A percentile compares a stretch with the other conserved stretches of the same genome.
phyloP scores from a whole-genome alignment of 805 yeast species.

The Ogataea dorogensis region DNA sequence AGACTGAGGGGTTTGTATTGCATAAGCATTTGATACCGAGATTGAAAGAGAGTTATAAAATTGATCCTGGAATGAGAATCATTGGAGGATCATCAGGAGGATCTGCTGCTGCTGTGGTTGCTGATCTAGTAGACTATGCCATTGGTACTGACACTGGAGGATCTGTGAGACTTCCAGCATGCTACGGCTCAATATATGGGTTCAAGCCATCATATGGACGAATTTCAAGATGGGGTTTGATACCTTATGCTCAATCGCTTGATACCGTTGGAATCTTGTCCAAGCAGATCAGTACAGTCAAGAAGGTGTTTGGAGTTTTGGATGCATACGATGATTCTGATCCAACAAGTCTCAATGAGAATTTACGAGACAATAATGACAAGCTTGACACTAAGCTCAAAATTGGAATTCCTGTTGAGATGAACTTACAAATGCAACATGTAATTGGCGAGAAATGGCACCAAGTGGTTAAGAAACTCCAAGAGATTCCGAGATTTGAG shows the following conservation, averaged over 20 bases:
- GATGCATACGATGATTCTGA: constrained; percentile 69
- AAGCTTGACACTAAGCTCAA: constrained; percentile 29
- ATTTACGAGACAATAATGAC: constrained; percentile 31
- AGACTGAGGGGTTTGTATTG: constrained; percentile 8
- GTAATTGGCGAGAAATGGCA: constrained; percentile 49
- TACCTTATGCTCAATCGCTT: constrained; percentile 89
- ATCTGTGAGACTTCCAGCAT: constrained; percentile 87
- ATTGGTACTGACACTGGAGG: constrained; percentile 99
- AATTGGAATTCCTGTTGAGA: constrained; percentile 77
- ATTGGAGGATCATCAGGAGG: constrained; percentile 98
- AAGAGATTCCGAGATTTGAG: constrained; percentile 47
- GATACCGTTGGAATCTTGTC: constrained; percentile 91
- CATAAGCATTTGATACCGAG: constrained; percentile 21
- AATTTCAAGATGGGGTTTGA: constrained; percentile 86
- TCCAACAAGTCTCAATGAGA: constrained; percentile 61
- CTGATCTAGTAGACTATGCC: constrained; percentile 66
- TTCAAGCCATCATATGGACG: constrained; percentile 95
- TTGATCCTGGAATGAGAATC: constrained; percentile 34
- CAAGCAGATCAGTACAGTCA: constrained; percentile 42
- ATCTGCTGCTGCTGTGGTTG: constrained; percentile 87
- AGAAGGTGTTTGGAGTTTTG: constrained; percentile 51
- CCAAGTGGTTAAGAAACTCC: constrained; percentile 42
- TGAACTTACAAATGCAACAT: constrained; percentile 48
- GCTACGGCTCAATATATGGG: constrained; percentile 80
- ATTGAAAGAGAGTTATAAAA: constrained; percentile 14